Conservation (phyloP, 2,329 filamentous ascomycete genomes). For the Celoporthe dispersa region DNA sequence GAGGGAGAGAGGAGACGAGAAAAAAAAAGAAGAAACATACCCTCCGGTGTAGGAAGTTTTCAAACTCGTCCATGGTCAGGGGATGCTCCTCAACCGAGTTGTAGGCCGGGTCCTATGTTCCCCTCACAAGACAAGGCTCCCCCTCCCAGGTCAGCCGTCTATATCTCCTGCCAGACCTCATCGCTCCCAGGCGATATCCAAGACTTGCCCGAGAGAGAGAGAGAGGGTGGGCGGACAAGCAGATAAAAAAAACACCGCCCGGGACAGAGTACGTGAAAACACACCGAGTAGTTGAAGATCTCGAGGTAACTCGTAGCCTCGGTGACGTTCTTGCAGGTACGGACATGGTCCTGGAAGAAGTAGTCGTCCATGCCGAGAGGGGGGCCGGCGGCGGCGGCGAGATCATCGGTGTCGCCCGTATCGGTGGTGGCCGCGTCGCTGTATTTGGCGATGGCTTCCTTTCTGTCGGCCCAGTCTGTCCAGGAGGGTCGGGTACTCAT, state of each 20-base stretch:
- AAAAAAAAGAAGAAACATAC: slow-evolving; percentile 45
- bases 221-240: too few relatives aligned
- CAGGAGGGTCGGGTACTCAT: slow-evolving; percentile 17
- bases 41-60: slow-evolving; percentile 57
- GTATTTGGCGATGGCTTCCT: slow-evolving; percentile 7
- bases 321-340: slow-evolving; percentile 51
- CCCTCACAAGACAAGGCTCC: too few relatives aligned
- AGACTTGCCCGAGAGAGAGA: too few relatives aligned
- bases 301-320: slow-evolving; percentile 62
- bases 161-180: background rate
- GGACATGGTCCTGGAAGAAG: slow-evolving; percentile 56
- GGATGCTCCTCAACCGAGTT: slow-evolving; percentile 57
- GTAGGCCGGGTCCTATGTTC: slow-evolving; percentile 52
- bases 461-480: slow-evolving; percentile 10
- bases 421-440: slow-evolving; percentile 6
- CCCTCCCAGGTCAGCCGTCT: slow-evolving; percentile 3
- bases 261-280: slow-evolving; percentile 31
- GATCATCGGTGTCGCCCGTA: slow-evolving; percentile 8
- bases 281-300: slow-evolving; percentile 63
- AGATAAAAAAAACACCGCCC: too few relatives aligned
- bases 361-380: slow-evolving; percentile 58
- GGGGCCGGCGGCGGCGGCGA: background rate
- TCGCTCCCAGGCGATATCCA: too few relatives aligned
- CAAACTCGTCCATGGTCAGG: slow-evolving; percentile 59
- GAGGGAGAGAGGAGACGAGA: too few relatives aligned